Evolutionary conservation across 441 rosid genomes (phyloP), one percentile per base, ranked within the genome.

Genomic region (Pelargonium citronellum): DNA sequence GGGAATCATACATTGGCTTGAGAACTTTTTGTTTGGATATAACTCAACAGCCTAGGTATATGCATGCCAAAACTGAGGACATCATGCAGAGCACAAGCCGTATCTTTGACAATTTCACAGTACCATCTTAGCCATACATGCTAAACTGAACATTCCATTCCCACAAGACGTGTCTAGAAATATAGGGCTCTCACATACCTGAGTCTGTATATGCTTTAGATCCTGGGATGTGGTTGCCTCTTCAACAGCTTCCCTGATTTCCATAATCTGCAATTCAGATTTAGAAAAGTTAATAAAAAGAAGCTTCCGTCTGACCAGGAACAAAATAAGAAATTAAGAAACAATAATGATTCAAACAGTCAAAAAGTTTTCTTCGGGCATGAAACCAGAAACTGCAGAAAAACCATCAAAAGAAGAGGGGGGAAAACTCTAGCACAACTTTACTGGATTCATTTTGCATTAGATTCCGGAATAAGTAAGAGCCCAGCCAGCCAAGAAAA

Each of bases 211-310:
- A 69, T 81, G 83, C 70, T 76, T 84, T 69, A 95, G 79, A 74
- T 83, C 83, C 73, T 77, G 78, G 24, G 92, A 77, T 73, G 83
- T 85, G 15, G 86, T 60, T 49, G 98, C 95, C 75, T 92, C 98
- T 71, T 89, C 87, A 65, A 95, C 91, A 13, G 91, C 85, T 86
- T 92, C 98, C 79, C 99, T 87, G 69, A 95, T 85, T 76, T 95
- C 95, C 96, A 95, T 85, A 74, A 95, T 83, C 98, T 92, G 87
- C 74, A 77, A 10, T 37, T 71, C 41, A 71, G 49, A 53, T 61
- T 72, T 1, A n/a, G 47, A 61, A 71, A 30, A 60, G 39, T 0
- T 17, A n/a, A 24, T 24, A 30, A 64, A 64, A 30, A 9, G 3
- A 15, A 3, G 1, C 13, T 13, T 51, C 4, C 2, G 13, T 51